Evolutionary conservation across 441 rosid species (phyloP).

Genomic region (Croton setiger): DNA sequence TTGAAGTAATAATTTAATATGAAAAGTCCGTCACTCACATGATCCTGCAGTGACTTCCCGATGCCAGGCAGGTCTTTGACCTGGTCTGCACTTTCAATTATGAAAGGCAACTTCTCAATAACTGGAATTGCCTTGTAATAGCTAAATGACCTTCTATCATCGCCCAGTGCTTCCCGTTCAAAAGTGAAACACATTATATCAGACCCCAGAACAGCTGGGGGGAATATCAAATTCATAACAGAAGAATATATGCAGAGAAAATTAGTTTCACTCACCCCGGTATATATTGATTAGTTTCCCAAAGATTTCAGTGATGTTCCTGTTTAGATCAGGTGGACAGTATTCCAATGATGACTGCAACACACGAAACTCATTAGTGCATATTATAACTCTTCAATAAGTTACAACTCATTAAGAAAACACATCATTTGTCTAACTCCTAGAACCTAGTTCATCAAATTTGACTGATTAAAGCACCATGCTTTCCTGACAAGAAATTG

Average conservation of each 20-base stretch:
- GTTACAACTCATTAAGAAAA: too few species aligned
- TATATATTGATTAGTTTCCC: slow-evolving; percentile 87
- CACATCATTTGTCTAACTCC: neutral
- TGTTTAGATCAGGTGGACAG: slow-evolving; percentile 83
- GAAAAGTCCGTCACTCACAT: slow-evolving; percentile 51
- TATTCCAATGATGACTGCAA: slow-evolving; percentile 47
- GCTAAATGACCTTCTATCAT: slow-evolving; percentile 92
- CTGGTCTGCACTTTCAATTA: slow-evolving; percentile 80
- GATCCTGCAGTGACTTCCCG: slow-evolving; percentile 91
- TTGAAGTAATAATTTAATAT: slow-evolving; percentile 12
- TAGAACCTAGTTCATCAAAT: neutral
- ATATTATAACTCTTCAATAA: neutral
- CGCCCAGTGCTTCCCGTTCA: slow-evolving; percentile 73
- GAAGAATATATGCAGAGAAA: neutral
- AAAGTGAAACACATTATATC: slow-evolving; percentile 21
- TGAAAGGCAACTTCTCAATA: slow-evolving; percentile 81
- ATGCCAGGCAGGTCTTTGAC: slow-evolving; percentile 80
- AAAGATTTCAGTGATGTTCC: slow-evolving; percentile 76
- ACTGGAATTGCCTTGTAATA: slow-evolving; percentile 86
- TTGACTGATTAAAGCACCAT: neutral
- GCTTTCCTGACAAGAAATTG: neutral
- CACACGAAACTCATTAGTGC: slow-evolving; percentile 25
- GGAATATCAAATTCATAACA: neutral
- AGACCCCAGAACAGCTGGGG: slow-evolving; percentile 10
- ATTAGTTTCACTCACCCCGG: slow-evolving; percentile 47